A percentile compares a stretch with the other conserved stretches of the same genome.
These are phyloP conservation scores for Tephrocybe sp. DNA, from an alignment of 768 basidiomycete species.

Conservation along the genomic window DNA sequence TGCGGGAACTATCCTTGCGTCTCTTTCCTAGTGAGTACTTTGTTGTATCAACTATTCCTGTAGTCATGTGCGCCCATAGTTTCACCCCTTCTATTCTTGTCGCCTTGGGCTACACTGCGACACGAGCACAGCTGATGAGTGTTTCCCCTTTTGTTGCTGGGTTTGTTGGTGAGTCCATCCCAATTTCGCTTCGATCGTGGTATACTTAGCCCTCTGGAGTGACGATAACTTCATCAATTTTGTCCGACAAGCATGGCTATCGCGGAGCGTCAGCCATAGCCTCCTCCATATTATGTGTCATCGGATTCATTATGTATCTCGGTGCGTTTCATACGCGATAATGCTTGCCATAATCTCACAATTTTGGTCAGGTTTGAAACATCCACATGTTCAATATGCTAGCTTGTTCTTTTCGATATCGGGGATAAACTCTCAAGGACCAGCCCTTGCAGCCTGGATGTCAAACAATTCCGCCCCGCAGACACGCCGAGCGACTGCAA, in stretches of 20 bases:
- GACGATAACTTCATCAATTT: constrained; percentile 20
- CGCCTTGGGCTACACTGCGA: constrained; percentile 44
- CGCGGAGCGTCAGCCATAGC: constrained; percentile 29
- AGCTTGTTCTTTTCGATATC: constrained; percentile 45
- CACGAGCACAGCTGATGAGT: constrained; percentile 48
- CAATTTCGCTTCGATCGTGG: neutral
- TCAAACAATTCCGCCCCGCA: constrained; percentile 53
- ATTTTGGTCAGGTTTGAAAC: constrained; percentile 25
- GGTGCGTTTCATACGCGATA: constrained; percentile 21
- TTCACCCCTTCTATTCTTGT: constrained; percentile 62
- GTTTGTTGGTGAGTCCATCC: constrained; percentile 23
- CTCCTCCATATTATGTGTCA: constrained; percentile 30
- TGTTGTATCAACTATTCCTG: too few species aligned
- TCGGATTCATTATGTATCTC: constrained; percentile 40
- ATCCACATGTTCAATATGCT: constrained; percentile 37
- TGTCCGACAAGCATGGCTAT: constrained; percentile 26
- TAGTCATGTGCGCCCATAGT: too few species aligned
- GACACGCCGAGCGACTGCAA: constrained; percentile 44
- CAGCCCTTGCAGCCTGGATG: constrained; percentile 44
- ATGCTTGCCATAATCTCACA: too few species aligned
- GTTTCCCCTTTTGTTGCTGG: constrained; percentile 42
- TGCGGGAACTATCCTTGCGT: constrained; percentile 21
- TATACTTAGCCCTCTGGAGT: constrained; percentile 20
- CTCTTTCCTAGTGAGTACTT: constrained; percentile 19
- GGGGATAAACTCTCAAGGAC: constrained; percentile 40